phyloP scores from a whole-genome alignment of 176 grass and related monocot genomes.

The Miscanthus lutarioriparius region DNA sequence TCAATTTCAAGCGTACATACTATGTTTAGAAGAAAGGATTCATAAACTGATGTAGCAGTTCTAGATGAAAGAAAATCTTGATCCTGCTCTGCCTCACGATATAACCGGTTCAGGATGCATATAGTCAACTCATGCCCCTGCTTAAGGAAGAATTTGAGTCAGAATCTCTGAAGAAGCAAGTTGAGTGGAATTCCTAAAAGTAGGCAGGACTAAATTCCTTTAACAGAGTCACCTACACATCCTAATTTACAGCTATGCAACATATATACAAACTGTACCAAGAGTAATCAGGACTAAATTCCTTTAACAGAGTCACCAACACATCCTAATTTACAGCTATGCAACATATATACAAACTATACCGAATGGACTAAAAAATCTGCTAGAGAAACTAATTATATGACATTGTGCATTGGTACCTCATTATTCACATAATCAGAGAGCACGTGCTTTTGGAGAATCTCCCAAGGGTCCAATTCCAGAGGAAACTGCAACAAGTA shows the following conservation, averaged over 20 bases:
- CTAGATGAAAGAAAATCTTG: conserved; percentile 96
- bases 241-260: conserved; percentile 1
- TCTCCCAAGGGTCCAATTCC: conserved; percentile 84
- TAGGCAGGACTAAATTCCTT: conserved; percentile 23
- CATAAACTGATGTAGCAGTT: conserved; percentile 97
- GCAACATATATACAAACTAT: conserved; percentile 15
- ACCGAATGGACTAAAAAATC: background rate
- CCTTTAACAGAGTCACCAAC: background rate
- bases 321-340: background rate
- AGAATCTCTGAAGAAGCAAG: conserved; percentile 39
- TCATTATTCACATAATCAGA: conserved; percentile 85
- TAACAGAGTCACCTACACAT: background rate
- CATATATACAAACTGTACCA: conserved; percentile 13
- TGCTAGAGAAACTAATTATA: conserved; percentile 18
- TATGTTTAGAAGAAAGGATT: conserved; percentile 83
- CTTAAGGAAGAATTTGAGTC: conserved; percentile 47
- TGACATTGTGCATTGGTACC: conserved; percentile 48
- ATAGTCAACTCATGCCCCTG: conserved; percentile 98
- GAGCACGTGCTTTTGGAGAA: conserved; percentile 78
- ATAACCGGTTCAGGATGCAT: conserved; percentile 88
- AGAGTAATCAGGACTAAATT: conserved; percentile 17
- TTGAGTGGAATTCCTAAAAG: conserved; percentile 12
- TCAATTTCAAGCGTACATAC: conserved; percentile 43
- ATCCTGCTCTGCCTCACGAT: conserved; percentile 89
- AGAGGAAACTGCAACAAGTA: conserved; percentile 79